Base-by-base conservation (phyloP, 805 yeast genomes). In the Candida maesae region DNA sequence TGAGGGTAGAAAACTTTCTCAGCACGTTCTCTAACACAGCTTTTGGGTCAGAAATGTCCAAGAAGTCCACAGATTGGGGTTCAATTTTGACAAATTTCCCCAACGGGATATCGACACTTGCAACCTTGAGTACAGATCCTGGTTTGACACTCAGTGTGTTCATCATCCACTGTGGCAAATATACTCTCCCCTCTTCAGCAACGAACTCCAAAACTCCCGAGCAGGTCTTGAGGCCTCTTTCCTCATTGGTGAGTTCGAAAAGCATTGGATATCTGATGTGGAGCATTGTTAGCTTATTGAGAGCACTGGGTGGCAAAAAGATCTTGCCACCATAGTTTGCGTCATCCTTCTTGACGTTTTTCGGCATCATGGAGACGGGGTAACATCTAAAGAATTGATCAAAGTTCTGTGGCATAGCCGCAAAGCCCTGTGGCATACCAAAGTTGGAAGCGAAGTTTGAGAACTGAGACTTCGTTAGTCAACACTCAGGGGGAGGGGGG, bases 131-230 rank as follows among this genome's bases (percentile, higher is more conserved):
- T 44, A 93, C 67, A n/a, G 85, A 74, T 0, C 98, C 98, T 0
- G 96, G 85, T 36, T 74, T 74, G 7, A 85, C 65, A 25, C 71
- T 69, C 28, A 93, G 65, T 0, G 95, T 84, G 33, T 67, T 73
- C 84, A 93, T 77, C 90, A 93, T 90, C 99, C 99, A 93, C 52
- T 86, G 88, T 0, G 99, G 99, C 26, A 93, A 56, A 60, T 93
- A 93, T 2, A 79, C 93, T 42, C 99, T 73, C 14, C 99, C 99
- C 67, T 93, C 99, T 58, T 93, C 98, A 1, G 99, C 96, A 14
- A 86, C 84, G 61, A 93, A 93, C 65, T 93, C 99, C 46, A 93
- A 67, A 21, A 93, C 99, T 58, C 99, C 99, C 35, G 90, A 84
- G 60, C 89, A 96, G 0, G 97, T 87, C 7, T 60, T 67, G 24